Evolutionary conservation across 108 stramenopile genomes (phyloP).

Genomic region (Skeletonema potamos): DNA sequence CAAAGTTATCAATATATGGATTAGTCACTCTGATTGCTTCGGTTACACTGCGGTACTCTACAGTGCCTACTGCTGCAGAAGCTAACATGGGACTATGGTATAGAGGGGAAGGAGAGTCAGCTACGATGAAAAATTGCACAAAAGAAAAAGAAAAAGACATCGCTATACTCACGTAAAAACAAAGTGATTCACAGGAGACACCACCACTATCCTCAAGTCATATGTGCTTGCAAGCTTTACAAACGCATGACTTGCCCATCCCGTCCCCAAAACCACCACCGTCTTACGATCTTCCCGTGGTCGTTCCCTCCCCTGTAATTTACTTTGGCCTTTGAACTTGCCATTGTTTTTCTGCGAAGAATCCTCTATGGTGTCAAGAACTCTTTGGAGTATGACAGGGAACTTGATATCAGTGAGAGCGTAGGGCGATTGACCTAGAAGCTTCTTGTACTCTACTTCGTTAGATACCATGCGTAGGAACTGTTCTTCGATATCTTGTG

Average conservation of each 20-base stretch:
- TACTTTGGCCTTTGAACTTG: constrained; percentile 24
- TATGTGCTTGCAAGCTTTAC: constrained; percentile 59
- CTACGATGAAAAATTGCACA: no score
- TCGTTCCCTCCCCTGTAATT: not conserved
- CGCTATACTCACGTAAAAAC: constrained; percentile 24
- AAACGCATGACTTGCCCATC: constrained; percentile 69
- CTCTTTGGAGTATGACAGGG: constrained; percentile 25
- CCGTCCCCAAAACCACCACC: constrained; percentile 51
- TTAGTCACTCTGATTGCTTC: constrained; percentile 24
- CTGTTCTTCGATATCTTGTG: constrained; percentile 21
- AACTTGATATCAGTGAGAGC: constrained; percentile 30
- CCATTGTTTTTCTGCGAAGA: constrained; percentile 31
- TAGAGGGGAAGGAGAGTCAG: not conserved
- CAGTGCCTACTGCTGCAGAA: constrained; percentile 30
- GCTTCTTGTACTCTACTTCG: constrained; percentile 32
- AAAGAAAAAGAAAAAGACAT: not conserved
- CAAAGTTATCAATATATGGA: constrained; percentile 51
- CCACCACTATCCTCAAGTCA: constrained; percentile 54
- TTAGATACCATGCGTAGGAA: constrained; percentile 49
- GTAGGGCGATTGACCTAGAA: constrained; percentile 37
- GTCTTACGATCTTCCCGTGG: constrained; percentile 40
- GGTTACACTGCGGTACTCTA: constrained; percentile 43
- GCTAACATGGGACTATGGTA: constrained; percentile 34
- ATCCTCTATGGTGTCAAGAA: constrained; percentile 42
- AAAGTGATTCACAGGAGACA: constrained; percentile 37